phyloP scores from a whole-genome alignment of 805 yeast genomes.

The Wickerhamiella spandovensis region DNA sequence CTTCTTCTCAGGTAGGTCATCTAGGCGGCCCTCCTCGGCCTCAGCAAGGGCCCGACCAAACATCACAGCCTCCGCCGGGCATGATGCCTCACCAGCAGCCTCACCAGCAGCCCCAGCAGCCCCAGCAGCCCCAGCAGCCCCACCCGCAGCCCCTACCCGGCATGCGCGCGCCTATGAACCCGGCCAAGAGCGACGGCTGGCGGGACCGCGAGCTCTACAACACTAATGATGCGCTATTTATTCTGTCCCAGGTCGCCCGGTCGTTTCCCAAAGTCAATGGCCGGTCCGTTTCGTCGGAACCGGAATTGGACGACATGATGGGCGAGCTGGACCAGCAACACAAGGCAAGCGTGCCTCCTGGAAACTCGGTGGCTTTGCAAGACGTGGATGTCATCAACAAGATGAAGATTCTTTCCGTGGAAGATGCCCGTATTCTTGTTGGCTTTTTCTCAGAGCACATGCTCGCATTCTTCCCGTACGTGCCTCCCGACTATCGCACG shows the following conservation, averaged over 20 bases:
- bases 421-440: constrained; percentile 22
- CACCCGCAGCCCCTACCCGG: neutral
- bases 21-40: too few relatives aligned
- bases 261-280: constrained; percentile 23
- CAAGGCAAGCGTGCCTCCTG: neutral
- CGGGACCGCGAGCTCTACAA: constrained; percentile 21
- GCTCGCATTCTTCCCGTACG: constrained; percentile 84
- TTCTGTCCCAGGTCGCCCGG: constrained; percentile 27
- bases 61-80: too few relatives aligned
- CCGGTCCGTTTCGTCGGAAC: neutral
- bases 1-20: too few relatives aligned
- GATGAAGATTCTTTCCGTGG: constrained; percentile 43
- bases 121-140: neutral
- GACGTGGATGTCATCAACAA: constrained; percentile 49
- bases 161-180: neutral
- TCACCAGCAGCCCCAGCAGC: neutral
- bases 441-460: constrained; percentile 50
- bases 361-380: constrained; percentile 23
- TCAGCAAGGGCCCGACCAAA: too few relatives aligned
- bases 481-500: constrained; percentile 60
- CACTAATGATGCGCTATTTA: constrained; percentile 28
- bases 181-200: neutral
- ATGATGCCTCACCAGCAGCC: neutral
- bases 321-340: neutral
- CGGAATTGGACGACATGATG: neutral